Conservation (phyloP, 805 yeast species). For the Cyberlindnera japonica region DNA sequence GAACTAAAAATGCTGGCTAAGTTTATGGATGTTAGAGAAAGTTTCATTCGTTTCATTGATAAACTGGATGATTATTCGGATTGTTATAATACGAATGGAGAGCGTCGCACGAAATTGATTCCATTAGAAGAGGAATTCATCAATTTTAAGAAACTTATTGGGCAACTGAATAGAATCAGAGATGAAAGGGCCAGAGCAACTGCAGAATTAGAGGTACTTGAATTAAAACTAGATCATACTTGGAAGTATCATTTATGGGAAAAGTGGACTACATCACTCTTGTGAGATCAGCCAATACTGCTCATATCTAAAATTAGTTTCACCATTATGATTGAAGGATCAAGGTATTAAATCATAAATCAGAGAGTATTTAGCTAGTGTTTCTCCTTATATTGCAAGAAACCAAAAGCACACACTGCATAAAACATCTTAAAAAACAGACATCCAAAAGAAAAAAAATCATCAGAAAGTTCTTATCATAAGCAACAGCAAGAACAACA, state of each 20-base stretch:
- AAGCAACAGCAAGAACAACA: neutral
- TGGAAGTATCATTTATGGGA: neutral
- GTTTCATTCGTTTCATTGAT: neutral
- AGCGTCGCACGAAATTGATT: neutral
- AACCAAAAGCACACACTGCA: too few species aligned
- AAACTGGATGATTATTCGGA: neutral
- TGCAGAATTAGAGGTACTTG: neutral
- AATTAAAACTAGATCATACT: neutral
- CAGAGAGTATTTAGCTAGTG: too few species aligned
- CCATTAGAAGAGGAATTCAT: neutral
- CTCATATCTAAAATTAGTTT: too few species aligned
- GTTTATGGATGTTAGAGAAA: neutral
- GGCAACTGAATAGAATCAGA: neutral
- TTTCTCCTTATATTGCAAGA: too few species aligned
- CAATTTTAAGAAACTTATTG: neutral
- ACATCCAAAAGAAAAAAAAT: too few species aligned
- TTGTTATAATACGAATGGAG: neutral
- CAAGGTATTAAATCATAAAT: too few species aligned
- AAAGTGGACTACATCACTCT: neutral
- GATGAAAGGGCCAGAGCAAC: neutral
- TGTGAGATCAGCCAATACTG: too few species aligned
- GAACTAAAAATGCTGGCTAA: neutral
- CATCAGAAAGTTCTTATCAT: neutral
- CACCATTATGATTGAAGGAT: too few species aligned
- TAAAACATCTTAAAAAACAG: too few species aligned